Conservation (phyloP, 306 rosid species). For the Cucurbita pepo region DNA sequence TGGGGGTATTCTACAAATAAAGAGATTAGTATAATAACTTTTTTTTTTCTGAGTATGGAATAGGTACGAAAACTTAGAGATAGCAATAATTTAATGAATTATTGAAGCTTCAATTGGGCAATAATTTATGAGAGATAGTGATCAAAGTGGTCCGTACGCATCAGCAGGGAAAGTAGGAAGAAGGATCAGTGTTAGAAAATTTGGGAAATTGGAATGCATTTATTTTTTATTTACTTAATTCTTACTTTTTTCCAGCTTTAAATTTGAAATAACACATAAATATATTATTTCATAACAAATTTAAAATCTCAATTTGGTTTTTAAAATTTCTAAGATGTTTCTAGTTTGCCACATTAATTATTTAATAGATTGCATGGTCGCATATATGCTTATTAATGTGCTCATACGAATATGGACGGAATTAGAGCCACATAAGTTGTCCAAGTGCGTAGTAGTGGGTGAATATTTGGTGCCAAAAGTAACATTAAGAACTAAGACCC, state of each 20-base stretch:
- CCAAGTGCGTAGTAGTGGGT: too few relatives aligned
- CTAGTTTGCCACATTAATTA: too few relatives aligned
- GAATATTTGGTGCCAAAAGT: too few relatives aligned
- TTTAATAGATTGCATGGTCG: too few relatives aligned
- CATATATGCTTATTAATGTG: too few relatives aligned
- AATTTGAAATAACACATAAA: not conserved
- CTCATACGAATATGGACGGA: too few relatives aligned
- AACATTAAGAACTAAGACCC: too few relatives aligned
- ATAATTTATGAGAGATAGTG: not conserved
- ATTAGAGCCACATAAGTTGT: too few relatives aligned
- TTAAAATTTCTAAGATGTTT: not conserved
- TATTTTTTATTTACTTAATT: not conserved
- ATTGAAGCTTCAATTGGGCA: not conserved
- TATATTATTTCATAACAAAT: not conserved
- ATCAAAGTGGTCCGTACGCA: slow-evolving; percentile 1
- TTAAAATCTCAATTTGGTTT: too few relatives aligned
- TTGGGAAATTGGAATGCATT: not conserved
- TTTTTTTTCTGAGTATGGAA: too few relatives aligned
- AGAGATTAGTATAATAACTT: too few relatives aligned
- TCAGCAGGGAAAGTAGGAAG: not conserved
- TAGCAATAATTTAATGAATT: not conserved
- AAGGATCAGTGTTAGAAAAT: not conserved
- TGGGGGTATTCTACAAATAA: too few relatives aligned
- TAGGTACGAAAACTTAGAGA: not conserved
- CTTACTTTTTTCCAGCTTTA: not conserved